A percentile compares a stretch with the other conserved stretches of the same genome.
These are phyloP conservation scores for Auxenochlorella protothecoides DNA, from an alignment of 139 green algal species.

Conservation along the genomic window DNA sequence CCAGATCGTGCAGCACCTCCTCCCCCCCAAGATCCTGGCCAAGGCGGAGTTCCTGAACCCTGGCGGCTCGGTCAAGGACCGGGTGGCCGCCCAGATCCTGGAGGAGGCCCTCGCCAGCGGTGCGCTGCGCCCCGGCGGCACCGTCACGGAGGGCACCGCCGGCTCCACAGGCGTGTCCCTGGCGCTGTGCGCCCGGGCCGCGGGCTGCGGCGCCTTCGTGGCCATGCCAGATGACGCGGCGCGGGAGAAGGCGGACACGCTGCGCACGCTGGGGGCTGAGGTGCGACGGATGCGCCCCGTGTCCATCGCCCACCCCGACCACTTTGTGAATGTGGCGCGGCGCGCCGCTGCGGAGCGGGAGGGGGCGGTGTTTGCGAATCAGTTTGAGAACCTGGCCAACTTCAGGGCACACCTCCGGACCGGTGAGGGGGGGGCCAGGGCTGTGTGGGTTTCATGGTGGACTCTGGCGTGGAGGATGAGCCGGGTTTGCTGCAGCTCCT, in stretches of 20 bases:
- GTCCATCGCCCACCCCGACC: constrained; percentile 82
- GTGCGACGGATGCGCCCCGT: constrained; percentile 78
- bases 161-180: constrained; percentile 71
- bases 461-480: too few species aligned
- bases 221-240: constrained; percentile 88
- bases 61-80: constrained; percentile 83
- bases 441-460: neutral
- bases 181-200: constrained; percentile 59
- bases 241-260: constrained; percentile 68
- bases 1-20: too few species aligned
- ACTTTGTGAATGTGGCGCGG: constrained; percentile 87
- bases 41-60: constrained; percentile 92
- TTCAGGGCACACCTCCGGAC: constrained; percentile 64
- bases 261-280: constrained; percentile 38
- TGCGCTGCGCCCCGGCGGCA: constrained; percentile 46
- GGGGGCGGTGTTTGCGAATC: constrained; percentile 77
- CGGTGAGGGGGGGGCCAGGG: constrained; percentile 1
- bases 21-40: constrained; percentile 39
- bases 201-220: constrained; percentile 65
- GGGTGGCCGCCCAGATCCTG: constrained; percentile 79
- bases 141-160: constrained; percentile 86
- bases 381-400: constrained; percentile 95
- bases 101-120: constrained; percentile 53
- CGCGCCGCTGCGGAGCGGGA: constrained; percentile 33
- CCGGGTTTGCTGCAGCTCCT: neutral